Evolutionary conservation across 192 early-diverging fungal species (phyloP), one percentile per base, ranked within the genome.

Genomic region (Lunasporangiospora selenospora): DNA sequence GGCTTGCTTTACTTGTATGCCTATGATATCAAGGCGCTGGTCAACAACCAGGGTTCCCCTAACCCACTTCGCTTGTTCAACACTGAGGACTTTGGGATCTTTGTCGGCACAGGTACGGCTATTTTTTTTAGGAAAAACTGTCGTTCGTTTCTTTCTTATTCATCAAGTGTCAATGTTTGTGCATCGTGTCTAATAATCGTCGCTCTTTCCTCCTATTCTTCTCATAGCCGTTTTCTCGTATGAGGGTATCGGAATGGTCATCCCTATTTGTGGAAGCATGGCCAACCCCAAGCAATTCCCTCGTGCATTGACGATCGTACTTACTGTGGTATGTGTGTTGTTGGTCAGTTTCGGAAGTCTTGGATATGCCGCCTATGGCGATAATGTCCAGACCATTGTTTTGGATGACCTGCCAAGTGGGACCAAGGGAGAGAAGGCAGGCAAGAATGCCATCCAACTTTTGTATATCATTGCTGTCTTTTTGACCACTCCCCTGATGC

Each of bases 191-290:
- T n/a, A n/a, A n/a, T n/a, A n/a, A n/a, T n/a, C n/a, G n/a, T n/a
- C n/a, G n/a, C n/a, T n/a, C n/a, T n/a, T n/a, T n/a, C 58, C 6
- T n/a, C n/a, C n/a, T n/a, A n/a, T n/a, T n/a, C n/a, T n/a, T n/a
- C 90, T 90, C 31, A 93, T 92, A 29, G 93, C 94, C 42, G 92
- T 96, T 38, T 97, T 93, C 77, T 92, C 93, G 11, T 97, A 88
- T 75, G 95, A 97, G 80, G 95, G 95, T 44, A 93, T 95, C 53
- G 93, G 93, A 62, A 83, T 92, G 54, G 90, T 90, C 29, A 88
- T 90, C 41, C 89, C 89, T 23, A 89, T 90, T 50, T 85, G 88
- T 21, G 82, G 86, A 55, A 81, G 83, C 62, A 98, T 98, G 95
- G 91, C 91, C 66, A 75, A 88, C n/a, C 93, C 93, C 30, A 89